Conservation (phyloP, 1,284 basidiomycete genomes). For the Malassezia equina region DNA sequence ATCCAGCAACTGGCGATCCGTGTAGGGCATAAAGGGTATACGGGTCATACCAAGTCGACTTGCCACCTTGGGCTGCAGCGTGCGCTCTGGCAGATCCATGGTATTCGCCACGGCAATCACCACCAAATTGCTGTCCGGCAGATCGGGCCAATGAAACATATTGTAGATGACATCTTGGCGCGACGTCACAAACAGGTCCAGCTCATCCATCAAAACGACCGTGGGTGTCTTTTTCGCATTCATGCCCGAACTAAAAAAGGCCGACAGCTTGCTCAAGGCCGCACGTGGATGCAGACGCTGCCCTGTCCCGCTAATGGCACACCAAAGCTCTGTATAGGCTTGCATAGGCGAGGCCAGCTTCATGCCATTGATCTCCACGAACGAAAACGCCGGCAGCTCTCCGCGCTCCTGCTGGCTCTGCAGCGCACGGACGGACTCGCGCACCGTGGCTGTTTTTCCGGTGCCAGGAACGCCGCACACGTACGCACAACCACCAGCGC, state of each 20-base stretch:
- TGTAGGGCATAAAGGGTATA: slow-evolving; percentile 90
- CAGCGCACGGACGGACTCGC: slow-evolving; percentile 70
- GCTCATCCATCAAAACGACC: slow-evolving; percentile 93
- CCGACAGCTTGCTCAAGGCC: slow-evolving; percentile 25
- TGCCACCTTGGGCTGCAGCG: slow-evolving; percentile 79
- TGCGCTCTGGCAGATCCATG: slow-evolving; percentile 91
- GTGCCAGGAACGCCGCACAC: slow-evolving; percentile 78
- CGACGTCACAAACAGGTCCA: slow-evolving; percentile 86
- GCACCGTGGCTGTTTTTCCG: slow-evolving; percentile 85
- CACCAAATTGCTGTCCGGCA: slow-evolving; percentile 72
- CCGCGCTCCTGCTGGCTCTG: slow-evolving; percentile 47
- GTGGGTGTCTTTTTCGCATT: slow-evolving; percentile 51
- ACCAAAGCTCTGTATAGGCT: slow-evolving; percentile 42
- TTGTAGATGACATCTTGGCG: slow-evolving; percentile 99
- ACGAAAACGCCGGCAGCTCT: slow-evolving; percentile 87
- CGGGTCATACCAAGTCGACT: slow-evolving; percentile 89
- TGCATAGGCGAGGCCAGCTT: slow-evolving; percentile 50
- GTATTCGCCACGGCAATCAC: slow-evolving; percentile 97
- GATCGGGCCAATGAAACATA: slow-evolving; percentile 98
- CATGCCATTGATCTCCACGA: slow-evolving; percentile 95
- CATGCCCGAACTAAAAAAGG: slow-evolving; percentile 26
- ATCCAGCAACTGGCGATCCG: slow-evolving; percentile 65
- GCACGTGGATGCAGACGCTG: slow-evolving; percentile 31
- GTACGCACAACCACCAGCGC: slow-evolving; percentile 91
- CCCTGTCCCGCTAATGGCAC: slow-evolving; percentile 24